Conservation (phyloP, 306 rosid genomes). For the Citrullus mucosospermus region DNA sequence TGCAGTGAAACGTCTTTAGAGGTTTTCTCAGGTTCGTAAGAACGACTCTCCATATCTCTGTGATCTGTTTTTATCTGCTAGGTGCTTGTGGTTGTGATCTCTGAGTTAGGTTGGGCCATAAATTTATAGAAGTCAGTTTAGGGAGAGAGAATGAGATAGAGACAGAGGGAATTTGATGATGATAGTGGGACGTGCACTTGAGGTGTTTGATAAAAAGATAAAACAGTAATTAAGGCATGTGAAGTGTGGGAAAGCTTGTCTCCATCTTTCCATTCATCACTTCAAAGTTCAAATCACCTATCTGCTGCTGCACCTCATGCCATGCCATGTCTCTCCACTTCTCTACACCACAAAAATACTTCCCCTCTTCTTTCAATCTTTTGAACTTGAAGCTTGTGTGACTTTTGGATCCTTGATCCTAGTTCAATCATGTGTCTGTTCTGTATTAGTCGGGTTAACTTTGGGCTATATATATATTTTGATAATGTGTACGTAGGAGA, state of each 20-base stretch:
- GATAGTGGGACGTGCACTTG: conserved; percentile 49
- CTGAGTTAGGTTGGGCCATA: background rate
- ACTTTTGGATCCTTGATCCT: background rate
- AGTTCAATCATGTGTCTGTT: background rate
- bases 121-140: background rate
- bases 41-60: conserved; percentile 30
- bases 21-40: conserved; percentile 13
- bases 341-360: background rate
- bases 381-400: background rate
- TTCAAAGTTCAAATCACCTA: conserved; percentile 43
- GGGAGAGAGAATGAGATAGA: background rate
- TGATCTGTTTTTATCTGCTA: background rate
- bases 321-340: conserved; percentile 3
- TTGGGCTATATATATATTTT: background rate
- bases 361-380: background rate
- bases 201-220: conserved; percentile 20
- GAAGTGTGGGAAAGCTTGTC: conserved; percentile 26
- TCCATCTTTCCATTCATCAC: conserved; percentile 26
- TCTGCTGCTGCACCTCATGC: conserved; percentile 2
- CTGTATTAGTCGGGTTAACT: background rate
- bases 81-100: background rate
- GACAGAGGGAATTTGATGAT: background rate
- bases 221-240: conserved; percentile 27
- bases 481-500: too few species aligned
- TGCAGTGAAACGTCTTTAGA: conserved; percentile 50